phyloP scores from a whole-genome alignment of 352 stramenopile species.

The Globisporangium rhizosaccharum region DNA sequence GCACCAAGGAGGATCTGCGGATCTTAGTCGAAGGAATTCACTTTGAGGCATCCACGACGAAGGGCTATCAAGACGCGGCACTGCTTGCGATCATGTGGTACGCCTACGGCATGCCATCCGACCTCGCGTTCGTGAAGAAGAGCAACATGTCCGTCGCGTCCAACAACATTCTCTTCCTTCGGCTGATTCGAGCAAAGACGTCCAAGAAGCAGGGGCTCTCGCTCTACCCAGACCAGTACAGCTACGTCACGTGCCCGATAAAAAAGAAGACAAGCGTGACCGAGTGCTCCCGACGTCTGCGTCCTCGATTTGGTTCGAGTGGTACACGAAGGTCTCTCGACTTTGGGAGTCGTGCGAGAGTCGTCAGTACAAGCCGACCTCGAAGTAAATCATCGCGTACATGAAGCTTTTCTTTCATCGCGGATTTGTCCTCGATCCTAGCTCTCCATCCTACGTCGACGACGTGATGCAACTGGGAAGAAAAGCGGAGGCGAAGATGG shows the following conservation, averaged over 20 bases:
- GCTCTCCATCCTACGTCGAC: no score
- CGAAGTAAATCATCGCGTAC: no score
- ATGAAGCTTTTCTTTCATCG: no score
- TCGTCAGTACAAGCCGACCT: no score
- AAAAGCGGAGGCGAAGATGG: no score
- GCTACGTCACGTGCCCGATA: conserved; percentile 14
- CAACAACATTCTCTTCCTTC: conserved; percentile 17
- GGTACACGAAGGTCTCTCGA: no score
- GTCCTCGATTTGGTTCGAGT: no score
- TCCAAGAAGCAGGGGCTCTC: conserved; percentile 23
- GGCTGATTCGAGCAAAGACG: conserved; percentile 24
- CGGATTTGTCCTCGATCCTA: no score
- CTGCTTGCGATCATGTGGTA: conserved; percentile 25
- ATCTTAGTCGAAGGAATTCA: conserved; percentile 7
- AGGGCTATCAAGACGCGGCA: conserved; percentile 27
- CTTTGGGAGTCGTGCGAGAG: no score
- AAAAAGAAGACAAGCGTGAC: no score
- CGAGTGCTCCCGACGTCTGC: no score
- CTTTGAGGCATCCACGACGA: conserved; percentile 14
- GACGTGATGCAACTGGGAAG: no score
- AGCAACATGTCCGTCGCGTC: conserved; percentile 17
- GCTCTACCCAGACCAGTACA: conserved; percentile 18
- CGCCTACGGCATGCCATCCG: conserved; percentile 25
- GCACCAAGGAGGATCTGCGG: conserved; percentile 18
- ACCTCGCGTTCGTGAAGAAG: conserved; percentile 22